Conservation (phyloP, 2,329 filamentous ascomycete species). For the Neofusicoccum umdonicola region DNA sequence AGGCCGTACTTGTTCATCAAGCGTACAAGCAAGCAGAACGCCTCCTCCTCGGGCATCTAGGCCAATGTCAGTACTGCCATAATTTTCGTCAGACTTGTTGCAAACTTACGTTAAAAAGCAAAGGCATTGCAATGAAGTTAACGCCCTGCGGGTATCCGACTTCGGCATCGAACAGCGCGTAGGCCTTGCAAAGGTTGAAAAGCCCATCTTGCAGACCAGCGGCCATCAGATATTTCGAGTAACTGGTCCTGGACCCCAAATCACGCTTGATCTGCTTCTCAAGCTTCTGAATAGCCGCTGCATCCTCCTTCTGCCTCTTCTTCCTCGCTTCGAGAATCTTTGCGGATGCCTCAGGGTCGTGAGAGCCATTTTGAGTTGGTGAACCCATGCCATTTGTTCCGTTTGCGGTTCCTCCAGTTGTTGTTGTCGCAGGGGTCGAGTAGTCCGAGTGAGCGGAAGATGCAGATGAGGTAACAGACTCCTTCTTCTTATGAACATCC, state of each 20-base stretch:
- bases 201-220: constrained; percentile 89
- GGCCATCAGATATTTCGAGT: constrained; percentile 90
- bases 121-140: constrained; percentile 96
- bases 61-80: constrained; percentile 24
- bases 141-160: constrained; percentile 92
- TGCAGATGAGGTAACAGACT: constrained; percentile 70
- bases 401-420: constrained; percentile 46
- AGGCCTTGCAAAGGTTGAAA: constrained; percentile 95
- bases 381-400: constrained; percentile 43
- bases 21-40: constrained; percentile 87
- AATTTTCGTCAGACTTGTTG: constrained; percentile 6
- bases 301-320: constrained; percentile 76
- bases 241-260: constrained; percentile 88
- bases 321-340: constrained; percentile 66
- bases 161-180: constrained; percentile 88
- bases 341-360: constrained; percentile 61
- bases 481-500: constrained; percentile 56
- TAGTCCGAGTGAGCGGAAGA: constrained; percentile 81
- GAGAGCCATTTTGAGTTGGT: constrained; percentile 53
- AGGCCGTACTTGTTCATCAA: constrained; percentile 96
- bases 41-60: constrained; percentile 94
- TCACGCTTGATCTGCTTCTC: constrained; percentile 92
- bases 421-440: constrained; percentile 60
- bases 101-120: constrained; percentile 79
- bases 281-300: constrained; percentile 70